Evolutionary conservation across 2,329 filamentous ascomycete species (phyloP), one percentile per base, ranked within the genome.

Genomic region (Phyllosticta ampelicida): DNA sequence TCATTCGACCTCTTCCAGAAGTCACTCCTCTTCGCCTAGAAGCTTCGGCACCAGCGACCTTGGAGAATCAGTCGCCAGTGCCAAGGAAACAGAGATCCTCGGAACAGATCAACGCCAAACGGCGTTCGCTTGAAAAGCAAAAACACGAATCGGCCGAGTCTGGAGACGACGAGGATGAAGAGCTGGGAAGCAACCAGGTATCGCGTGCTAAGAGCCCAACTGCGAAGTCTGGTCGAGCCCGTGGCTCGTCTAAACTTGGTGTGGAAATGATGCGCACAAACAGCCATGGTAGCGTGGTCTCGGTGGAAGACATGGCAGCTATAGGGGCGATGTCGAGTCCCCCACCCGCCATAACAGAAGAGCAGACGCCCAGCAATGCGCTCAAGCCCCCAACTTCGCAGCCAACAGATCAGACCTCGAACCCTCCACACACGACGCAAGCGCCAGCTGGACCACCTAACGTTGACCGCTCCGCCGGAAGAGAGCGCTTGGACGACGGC

Each of bases 231-330:
- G 67, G 72, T 16, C 68, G 72, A n/a, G 68, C 72, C 13, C 75
- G 75, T 55, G 72, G 74, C 1, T 71, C 71, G 56, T 96, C 90
- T 0, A 96, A 96, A 71, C 81, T 97, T 1, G 90, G 90, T 1
- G 94, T 90, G 54, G 92, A 97, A 71, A 96, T 97, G 92, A 92
- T 96, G 89, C 85, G 92, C 53, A 95, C 92, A 19, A 95, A 96
- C 70, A 96, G 90, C 67, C 87, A 92, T 65, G 92, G 95, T 53
- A 96, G 91, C 67, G 82, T 78, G 48, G 74, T 79, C 51, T 78
- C 76, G 8, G 69, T 75, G 26, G 77, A 79, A 51, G 76, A 78
- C 52, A 62, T 74, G 54, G 63, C 68, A 18, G 64, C 64, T 6
- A 62, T n/a, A n/a, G 36, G 36, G 36, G 36, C 36, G 3, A 63